Evolutionary conservation across 2,329 filamentous ascomycete species (phyloP).

Genomic region (Aspergillus candidus): DNA sequence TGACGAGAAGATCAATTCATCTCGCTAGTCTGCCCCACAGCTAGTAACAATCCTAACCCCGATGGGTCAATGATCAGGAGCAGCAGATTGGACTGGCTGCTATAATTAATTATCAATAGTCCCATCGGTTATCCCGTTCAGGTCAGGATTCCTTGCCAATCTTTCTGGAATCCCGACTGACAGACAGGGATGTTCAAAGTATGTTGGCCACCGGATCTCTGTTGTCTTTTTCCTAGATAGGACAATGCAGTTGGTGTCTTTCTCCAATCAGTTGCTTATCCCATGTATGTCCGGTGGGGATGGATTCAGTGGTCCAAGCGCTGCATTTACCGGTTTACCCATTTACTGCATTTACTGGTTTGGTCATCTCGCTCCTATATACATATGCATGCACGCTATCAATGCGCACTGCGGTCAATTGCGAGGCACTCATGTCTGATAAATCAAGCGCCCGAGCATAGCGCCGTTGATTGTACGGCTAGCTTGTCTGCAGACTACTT

Average conservation of each 20-base stretch:
- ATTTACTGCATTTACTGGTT: slow-evolving; percentile 14
- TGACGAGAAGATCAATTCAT: slow-evolving; percentile 7
- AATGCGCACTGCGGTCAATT: too few relatives aligned
- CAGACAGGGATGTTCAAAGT: neutral
- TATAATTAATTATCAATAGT: neutral
- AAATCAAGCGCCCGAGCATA: slow-evolving; percentile 10
- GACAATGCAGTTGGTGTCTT: neutral
- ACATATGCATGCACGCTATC: too few relatives aligned
- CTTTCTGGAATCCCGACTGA: too few relatives aligned
- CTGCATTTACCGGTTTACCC: too few relatives aligned
- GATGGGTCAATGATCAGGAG: neutral
- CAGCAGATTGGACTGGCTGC: neutral
- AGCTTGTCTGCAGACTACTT: too few relatives aligned
- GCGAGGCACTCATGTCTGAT: neutral
- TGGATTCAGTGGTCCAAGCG: too few relatives aligned
- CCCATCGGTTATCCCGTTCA: too few relatives aligned
- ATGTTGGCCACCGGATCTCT: neutral
- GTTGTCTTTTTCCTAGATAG: slow-evolving; percentile 10
- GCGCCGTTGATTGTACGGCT: too few relatives aligned
- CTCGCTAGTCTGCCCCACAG: too few relatives aligned
- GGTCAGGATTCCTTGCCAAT: too few relatives aligned
- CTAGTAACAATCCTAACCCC: too few relatives aligned
- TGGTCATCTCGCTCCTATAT: slow-evolving; percentile 2
- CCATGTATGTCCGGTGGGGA: too few relatives aligned
- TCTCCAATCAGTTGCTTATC: slow-evolving; percentile 1